Evolutionary conservation across 257 asterid species (phyloP), one percentile per base, ranked within the genome.

Genomic region (Solanum sitiens): DNA sequence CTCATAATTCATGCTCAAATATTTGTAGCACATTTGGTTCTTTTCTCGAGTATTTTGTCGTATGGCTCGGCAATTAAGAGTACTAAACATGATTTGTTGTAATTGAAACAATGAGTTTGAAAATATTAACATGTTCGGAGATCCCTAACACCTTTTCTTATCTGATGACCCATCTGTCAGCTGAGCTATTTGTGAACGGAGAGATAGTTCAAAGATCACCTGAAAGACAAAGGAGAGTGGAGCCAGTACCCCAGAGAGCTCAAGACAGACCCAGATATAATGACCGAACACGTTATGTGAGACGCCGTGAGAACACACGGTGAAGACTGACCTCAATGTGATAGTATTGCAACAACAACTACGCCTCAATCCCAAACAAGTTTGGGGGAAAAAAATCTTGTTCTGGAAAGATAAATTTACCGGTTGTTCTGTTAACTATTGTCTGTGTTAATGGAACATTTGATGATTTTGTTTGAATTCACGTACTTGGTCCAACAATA

Each of bases 191-290:
- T 40, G 98, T 96, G 39, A 94, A 95, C 71, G 99, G 99, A 71
- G 98, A 96, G 91, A 96, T 96, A 50, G 99, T 96, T 40, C 97
- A 94, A 83, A 93, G 99, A 79, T 96, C 99, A 33, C 99, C 99
- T 1, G 99, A 95, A 94, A 92, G 99, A 87, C 98, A 96, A 83
- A 94, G 95, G 94, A 94, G 99, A 87, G 99, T 96, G 47, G 96
- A 94, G 92, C 99, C 99, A 23, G 96, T 95, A 88, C 98, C 98
- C 76, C 98, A 95, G 88, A 93, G 98, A 90, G 93, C 95, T 72
- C 95, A 93, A 89, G 98, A 95, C 88, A 93, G 99, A 76, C 99
- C 99, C 63, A 92, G 98, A 93, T 96, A 95, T 94, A 95, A 94
- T 83, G 99, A 96, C 50, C 92, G 97, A 87, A 96, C 98, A 27